Conservation (phyloP, 148 eudicot genomes). For the Fagopyrum tataricum region DNA sequence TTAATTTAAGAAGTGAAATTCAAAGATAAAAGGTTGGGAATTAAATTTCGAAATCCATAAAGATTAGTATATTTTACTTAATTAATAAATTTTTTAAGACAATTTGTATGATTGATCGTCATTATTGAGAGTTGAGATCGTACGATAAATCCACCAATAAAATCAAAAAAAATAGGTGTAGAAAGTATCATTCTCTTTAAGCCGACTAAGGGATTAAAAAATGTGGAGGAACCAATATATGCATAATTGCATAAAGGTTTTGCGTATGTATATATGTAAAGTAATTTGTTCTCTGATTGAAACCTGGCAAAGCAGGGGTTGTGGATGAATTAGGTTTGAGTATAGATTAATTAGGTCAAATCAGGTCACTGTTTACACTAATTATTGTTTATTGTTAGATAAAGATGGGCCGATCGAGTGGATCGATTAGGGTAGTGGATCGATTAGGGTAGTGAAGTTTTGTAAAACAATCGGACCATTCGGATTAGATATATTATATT, state of each 20-base stretch:
- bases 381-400: background rate
- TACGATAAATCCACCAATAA: too few relatives aligned
- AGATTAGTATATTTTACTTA: too few relatives aligned
- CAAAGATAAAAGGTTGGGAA: too few relatives aligned
- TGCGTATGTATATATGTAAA: background rate
- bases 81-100: too few relatives aligned
- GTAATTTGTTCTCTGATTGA: slow-evolving; percentile 3
- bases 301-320: slow-evolving; percentile 7
- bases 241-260: background rate
- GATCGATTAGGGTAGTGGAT: too few relatives aligned
- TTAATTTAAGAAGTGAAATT: too few relatives aligned
- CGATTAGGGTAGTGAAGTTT: too few relatives aligned
- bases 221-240: background rate
- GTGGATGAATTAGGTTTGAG: background rate
- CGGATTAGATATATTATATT: too few relatives aligned
- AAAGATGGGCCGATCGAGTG: background rate
- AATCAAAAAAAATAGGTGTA: background rate
- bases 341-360: slow-evolving; percentile 5
- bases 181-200: background rate
- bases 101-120: too few relatives aligned
- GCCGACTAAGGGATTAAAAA: background rate
- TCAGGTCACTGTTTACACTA: background rate
- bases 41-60: too few relatives aligned
- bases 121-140: too few relatives aligned
- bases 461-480: too few relatives aligned